phyloP scores from a whole-genome alignment of 1,284 basidiomycete species.

The Ceratobasidium papillatum region DNA sequence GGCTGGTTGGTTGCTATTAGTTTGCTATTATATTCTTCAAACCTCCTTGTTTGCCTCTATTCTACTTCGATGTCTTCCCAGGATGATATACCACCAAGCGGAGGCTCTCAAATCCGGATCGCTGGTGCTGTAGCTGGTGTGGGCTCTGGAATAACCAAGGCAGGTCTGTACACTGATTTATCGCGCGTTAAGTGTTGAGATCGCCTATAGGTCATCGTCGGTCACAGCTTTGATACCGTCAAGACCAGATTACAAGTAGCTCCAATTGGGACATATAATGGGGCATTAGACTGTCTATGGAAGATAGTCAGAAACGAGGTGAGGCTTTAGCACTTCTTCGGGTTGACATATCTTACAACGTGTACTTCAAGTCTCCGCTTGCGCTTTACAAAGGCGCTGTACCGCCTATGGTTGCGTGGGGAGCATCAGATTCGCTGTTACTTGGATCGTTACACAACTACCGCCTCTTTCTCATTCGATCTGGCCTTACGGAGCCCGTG shows the following conservation, averaged over 20 bases:
- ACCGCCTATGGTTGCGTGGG: constrained; percentile 80
- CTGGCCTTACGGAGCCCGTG: constrained; percentile 63
- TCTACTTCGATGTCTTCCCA: constrained; percentile 1
- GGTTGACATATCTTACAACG: background rate
- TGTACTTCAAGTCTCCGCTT: constrained; percentile 56
- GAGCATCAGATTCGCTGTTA: constrained; percentile 76
- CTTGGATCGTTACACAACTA: constrained; percentile 81
- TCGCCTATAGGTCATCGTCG: constrained; percentile 65
- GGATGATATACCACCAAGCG: constrained; percentile 46
- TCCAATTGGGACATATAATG: constrained; percentile 71
- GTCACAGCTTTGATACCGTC: constrained; percentile 78
- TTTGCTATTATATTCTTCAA: background rate
- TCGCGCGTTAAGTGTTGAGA: constrained; percentile 40
- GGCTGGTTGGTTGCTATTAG: too few relatives aligned
- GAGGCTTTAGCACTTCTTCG: constrained; percentile 36
- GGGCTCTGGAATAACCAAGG: constrained; percentile 73
- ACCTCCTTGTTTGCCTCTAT: background rate
- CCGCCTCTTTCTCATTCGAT: constrained; percentile 64
- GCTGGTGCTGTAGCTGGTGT: constrained; percentile 69
- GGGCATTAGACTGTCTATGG: constrained; percentile 71
- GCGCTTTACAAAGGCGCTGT: constrained; percentile 77
- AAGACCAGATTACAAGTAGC: constrained; percentile 80
- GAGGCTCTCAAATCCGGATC: constrained; percentile 58
- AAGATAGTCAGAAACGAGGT: constrained; percentile 74
- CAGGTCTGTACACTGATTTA: constrained; percentile 46